phyloP scores from a whole-genome alignment of 164 flowering plant species.

The Vitis riparia region DNA sequence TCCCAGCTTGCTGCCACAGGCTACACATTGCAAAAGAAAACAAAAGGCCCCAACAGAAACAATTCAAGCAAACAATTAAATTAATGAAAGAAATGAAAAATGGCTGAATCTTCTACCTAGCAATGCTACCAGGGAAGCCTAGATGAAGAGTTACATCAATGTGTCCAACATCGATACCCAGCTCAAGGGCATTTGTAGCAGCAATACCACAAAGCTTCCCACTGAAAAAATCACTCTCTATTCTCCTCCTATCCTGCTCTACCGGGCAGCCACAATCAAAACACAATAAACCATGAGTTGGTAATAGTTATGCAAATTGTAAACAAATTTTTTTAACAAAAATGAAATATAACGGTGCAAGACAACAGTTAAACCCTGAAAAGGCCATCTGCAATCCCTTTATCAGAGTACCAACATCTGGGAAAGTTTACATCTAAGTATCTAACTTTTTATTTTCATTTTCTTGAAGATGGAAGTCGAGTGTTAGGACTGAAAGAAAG shows the following conservation, averaged over 20 bases:
- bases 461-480: no score
- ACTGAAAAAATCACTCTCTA: constrained; percentile 81
- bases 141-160: constrained; percentile 95
- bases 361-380: no score
- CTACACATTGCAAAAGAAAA: constrained; percentile 33
- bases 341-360: no score
- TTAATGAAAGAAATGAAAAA: constrained; percentile 2
- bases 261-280: constrained; percentile 8
- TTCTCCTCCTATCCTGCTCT: constrained; percentile 80
- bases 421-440: no score
- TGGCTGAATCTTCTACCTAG: constrained; percentile 50
- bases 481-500: no score
- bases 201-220: constrained; percentile 91
- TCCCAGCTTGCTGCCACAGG: constrained; percentile 98
- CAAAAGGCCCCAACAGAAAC: constrained; percentile 1
- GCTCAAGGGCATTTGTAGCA: constrained; percentile 96
- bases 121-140: constrained; percentile 95
- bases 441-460: no score
- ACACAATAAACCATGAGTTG: not conserved
- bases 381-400: no score
- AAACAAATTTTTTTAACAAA: no score
- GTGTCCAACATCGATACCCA: constrained; percentile 97
- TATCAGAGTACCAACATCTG: no score
- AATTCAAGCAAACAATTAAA: not conserved
- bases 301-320: no score